Conservation (phyloP, 148 eudicot genomes). For the Bassia scoparia region DNA sequence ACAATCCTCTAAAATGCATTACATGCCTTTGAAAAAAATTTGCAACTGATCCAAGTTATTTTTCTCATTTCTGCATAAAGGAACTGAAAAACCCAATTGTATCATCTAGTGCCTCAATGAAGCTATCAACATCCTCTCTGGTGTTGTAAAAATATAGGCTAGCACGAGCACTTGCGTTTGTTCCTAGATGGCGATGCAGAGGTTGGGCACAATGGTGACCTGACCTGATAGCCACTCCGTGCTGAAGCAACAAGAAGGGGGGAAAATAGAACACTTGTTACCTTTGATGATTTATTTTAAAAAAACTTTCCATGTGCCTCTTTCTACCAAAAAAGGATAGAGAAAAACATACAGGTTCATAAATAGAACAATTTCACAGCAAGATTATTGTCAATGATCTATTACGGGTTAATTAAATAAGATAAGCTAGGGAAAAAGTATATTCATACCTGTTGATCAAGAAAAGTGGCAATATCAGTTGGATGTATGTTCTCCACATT, state of each 20-base stretch:
- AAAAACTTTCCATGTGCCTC: no score
- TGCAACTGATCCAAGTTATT: not conserved
- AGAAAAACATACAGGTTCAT: not conserved
- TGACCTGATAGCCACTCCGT: constrained; percentile 89
- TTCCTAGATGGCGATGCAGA: constrained; percentile 72
- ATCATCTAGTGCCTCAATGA: constrained; percentile 60
- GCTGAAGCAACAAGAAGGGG: constrained; percentile 37
- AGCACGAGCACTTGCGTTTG: constrained; percentile 86
- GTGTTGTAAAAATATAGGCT: constrained; percentile 93
- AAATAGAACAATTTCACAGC: not conserved
- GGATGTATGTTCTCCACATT: constrained; percentile 77
- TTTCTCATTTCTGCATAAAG: constrained; percentile 31
- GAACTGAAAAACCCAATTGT: constrained; percentile 67
- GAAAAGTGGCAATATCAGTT: constrained; percentile 79
- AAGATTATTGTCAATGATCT: not conserved
- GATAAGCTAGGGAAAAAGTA: not conserved
- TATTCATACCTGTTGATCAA: constrained; percentile 73
- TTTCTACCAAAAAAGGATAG: no score
- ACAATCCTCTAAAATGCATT: not conserved
- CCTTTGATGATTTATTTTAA: no score
- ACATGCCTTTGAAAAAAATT: not conserved
- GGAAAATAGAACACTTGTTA: not conserved
- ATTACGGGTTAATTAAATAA: not conserved
- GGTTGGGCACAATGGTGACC: constrained; percentile 99
- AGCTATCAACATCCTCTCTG: constrained; percentile 70